Evolutionary conservation across 768 basidiomycete genomes (phyloP).

Genomic region (Leccinum boreale): DNA sequence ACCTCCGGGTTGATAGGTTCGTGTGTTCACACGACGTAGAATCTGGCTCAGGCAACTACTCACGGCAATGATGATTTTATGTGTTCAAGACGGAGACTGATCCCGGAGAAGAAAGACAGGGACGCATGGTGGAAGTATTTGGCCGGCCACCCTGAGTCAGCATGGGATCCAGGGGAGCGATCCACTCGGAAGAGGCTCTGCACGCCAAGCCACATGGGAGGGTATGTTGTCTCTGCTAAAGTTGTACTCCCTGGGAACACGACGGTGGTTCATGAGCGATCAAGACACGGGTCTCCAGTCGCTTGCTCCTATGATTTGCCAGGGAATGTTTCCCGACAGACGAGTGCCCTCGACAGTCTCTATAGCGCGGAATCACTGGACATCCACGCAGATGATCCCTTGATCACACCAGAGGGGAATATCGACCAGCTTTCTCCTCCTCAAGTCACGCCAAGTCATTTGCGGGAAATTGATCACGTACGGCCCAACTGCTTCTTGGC

Average conservation of each 20-base stretch:
- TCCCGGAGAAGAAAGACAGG: conserved; percentile 71
- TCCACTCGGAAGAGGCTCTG: conserved; percentile 11
- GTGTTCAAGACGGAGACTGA: conserved; percentile 30
- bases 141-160: conserved; percentile 60
- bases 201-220: conserved; percentile 31
- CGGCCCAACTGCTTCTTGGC: conserved; percentile 10
- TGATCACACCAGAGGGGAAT: not conserved
- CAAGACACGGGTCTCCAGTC: not conserved
- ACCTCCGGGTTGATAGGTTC: not conserved
- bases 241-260: not conserved
- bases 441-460: conserved; percentile 55
- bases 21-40: conserved; percentile 41
- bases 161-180: conserved; percentile 50
- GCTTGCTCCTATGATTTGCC: not conserved
- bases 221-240: conserved; percentile 32
- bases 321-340: not conserved
- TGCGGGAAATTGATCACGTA: conserved; percentile 69
- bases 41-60: conserved; percentile 60
- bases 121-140: conserved; percentile 81
- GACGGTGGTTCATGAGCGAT: not conserved
- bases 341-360: not conserved
- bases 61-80: conserved; percentile 15
- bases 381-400: not conserved
- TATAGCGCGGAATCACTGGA: not conserved
- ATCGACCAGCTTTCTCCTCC: conserved; percentile 33